A percentile compares a stretch with the other conserved stretches of the same genome.
phyloP scores from a whole-genome alignment of 805 yeast genomes.

The Sugiyamaella americana region DNA sequence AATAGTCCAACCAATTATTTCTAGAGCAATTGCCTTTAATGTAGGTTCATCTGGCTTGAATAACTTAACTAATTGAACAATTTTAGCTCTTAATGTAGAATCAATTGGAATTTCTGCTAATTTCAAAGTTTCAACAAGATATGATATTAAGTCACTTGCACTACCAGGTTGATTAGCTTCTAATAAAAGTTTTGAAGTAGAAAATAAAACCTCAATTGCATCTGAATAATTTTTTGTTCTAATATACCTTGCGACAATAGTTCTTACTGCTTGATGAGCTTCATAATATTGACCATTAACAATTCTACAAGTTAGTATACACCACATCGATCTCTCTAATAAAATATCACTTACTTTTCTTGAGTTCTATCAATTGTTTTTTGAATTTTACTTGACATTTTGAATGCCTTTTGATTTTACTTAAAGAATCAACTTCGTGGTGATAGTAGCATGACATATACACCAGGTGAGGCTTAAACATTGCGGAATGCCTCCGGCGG shows the following conservation, averaged over 20 bases:
- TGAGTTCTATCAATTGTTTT: slow-evolving; percentile 21
- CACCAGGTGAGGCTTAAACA: no score
- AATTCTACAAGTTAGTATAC: slow-evolving; percentile 40
- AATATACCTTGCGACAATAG: slow-evolving; percentile 80
- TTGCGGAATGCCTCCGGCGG: no score
- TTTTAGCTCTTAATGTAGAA: slow-evolving; percentile 41
- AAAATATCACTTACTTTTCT: slow-evolving; percentile 13
- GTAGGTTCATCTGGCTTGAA: slow-evolving; percentile 53
- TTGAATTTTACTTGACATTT: slow-evolving; percentile 11
- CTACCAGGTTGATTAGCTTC: slow-evolving; percentile 71
- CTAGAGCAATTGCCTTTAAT: slow-evolving; percentile 59
- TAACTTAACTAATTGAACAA: slow-evolving; percentile 38
- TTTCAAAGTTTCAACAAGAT: slow-evolving; percentile 64
- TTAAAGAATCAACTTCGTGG: no score
- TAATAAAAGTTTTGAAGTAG: slow-evolving; percentile 63
- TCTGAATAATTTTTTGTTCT: slow-evolving; percentile 58
- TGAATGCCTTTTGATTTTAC: background rate
- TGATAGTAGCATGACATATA: no score
- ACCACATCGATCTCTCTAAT: slow-evolving; percentile 2
- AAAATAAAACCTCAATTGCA: slow-evolving; percentile 67
- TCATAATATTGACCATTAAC: slow-evolving; percentile 77
- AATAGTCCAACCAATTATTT: slow-evolving; percentile 34
- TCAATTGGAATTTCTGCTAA: slow-evolving; percentile 41
- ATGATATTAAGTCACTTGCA: slow-evolving; percentile 68
- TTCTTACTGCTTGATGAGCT: slow-evolving; percentile 91